These are phyloP conservation scores for Cutaneotrichosporon curvatum DNA, from an alignment of 1,284 basidiomycete genomes.

Conservation along the genomic window DNA sequence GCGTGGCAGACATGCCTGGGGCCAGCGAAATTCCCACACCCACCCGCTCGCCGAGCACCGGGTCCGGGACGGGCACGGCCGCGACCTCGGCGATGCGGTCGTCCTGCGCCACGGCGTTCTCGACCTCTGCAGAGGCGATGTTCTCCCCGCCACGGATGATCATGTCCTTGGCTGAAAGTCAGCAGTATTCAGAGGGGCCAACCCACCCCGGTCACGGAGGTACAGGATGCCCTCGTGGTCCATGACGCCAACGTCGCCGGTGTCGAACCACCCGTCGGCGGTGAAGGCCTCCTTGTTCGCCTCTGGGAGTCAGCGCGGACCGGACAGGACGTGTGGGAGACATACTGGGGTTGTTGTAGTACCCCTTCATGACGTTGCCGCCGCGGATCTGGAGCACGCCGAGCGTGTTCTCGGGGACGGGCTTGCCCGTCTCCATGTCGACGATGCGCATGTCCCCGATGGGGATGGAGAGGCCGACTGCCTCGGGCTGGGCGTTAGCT, in stretches of 20 bases:
- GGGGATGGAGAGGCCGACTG: slow-evolving; percentile 32
- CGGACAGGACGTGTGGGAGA: background rate
- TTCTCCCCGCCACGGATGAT: slow-evolving; percentile 45
- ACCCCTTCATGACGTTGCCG: slow-evolving; percentile 40
- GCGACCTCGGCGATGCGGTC: slow-evolving; percentile 28
- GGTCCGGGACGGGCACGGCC: slow-evolving; percentile 34
- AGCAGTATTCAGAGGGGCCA: background rate
- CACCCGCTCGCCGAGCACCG: slow-evolving; percentile 35
- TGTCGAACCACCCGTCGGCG: slow-evolving; percentile 40
- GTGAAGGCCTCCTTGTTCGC: slow-evolving; percentile 16
- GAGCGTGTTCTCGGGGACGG: slow-evolving; percentile 18
- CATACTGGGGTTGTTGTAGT: slow-evolving; percentile 18
- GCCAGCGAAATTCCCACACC: slow-evolving; percentile 31
- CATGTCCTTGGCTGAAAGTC: slow-evolving; percentile 19
- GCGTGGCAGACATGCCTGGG: slow-evolving; percentile 2
- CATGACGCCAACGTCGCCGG: slow-evolving; percentile 35
- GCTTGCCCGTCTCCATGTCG: slow-evolving; percentile 23
- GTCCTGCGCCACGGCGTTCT: slow-evolving; percentile 37
- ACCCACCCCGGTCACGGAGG: slow-evolving; percentile 11
- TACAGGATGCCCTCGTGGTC: slow-evolving; percentile 36
- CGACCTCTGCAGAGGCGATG: slow-evolving; percentile 38
- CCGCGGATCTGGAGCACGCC: slow-evolving; percentile 36
- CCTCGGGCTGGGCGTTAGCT: slow-evolving; percentile 6
- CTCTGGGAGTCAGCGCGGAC: slow-evolving; percentile 2
- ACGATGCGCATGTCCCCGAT: slow-evolving; percentile 32